Evolutionary conservation across 495 filamentous ascomycete genomes (phyloP).

Genomic region (Penicillium manginii): DNA sequence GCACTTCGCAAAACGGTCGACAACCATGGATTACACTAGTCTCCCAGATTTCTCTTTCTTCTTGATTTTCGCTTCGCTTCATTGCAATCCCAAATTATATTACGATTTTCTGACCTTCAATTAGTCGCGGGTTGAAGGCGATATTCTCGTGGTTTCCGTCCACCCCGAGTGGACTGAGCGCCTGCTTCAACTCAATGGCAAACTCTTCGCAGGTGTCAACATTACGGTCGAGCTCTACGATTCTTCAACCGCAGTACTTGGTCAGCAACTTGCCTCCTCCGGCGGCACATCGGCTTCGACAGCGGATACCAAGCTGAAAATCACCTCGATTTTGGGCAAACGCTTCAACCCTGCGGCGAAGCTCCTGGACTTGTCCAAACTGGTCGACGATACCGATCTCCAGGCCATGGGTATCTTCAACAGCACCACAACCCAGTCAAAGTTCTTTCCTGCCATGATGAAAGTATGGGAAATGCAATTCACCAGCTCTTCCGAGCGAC

Average conservation of each 20-base stretch:
- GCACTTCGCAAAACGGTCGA: conserved; percentile 50
- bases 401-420: conserved; percentile 75
- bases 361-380: conserved; percentile 76
- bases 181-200: conserved; percentile 65
- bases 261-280: conserved; percentile 27
- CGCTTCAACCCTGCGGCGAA: conserved; percentile 73
- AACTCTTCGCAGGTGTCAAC: conserved; percentile 63
- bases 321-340: conserved; percentile 63
- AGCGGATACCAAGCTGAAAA: conserved; percentile 48
- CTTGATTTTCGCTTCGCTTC: conserved; percentile 36
- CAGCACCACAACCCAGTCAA: conserved; percentile 68
- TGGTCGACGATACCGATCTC: conserved; percentile 70
- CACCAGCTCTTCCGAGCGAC: conserved; percentile 63
- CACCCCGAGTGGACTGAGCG: conserved; percentile 62
- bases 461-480: conserved; percentile 75
- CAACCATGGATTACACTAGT: conserved; percentile 14
- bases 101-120: conserved; percentile 71
- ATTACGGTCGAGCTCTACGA: conserved; percentile 56
- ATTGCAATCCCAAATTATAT: conserved; percentile 56
- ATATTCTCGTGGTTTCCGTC: conserved; percentile 68
- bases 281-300: conserved; percentile 37
- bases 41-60: conserved; percentile 39
- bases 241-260: conserved; percentile 24
- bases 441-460: conserved; percentile 90
- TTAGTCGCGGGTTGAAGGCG: conserved; percentile 73